These are phyloP conservation scores for Xylaria multiplex DNA, from an alignment of 2,329 filamentous ascomycete genomes.

Conservation along the genomic window DNA sequence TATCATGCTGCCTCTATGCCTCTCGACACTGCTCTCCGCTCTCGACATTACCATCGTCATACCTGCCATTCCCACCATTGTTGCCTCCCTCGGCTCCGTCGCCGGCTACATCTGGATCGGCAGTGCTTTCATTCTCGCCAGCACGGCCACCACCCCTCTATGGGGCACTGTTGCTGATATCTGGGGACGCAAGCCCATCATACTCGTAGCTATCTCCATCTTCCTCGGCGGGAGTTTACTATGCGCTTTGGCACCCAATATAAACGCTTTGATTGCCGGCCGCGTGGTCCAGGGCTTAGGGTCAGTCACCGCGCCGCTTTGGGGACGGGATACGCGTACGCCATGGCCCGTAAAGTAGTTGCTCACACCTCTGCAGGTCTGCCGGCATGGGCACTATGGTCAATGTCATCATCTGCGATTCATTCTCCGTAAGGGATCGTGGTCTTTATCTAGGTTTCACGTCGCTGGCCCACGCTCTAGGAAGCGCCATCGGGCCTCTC, in stretches of 20 bases:
- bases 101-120: no score
- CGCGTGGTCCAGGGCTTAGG: slow-evolving; percentile 61
- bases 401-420: slow-evolving; percentile 23
- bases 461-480: slow-evolving; percentile 13
- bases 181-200: slow-evolving; percentile 65
- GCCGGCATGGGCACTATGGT: slow-evolving; percentile 24
- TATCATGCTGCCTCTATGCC: no score
- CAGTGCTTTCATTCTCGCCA: slow-evolving; percentile 77
- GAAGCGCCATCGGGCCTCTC: slow-evolving; percentile 22
- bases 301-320: slow-evolving; percentile 13
- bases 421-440: slow-evolving; percentile 27
- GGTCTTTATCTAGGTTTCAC: slow-evolving; percentile 20
- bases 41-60: no score
- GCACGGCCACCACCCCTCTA: slow-evolving; percentile 73
- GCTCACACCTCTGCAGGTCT: slow-evolving; percentile 15
- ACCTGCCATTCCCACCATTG: no score
- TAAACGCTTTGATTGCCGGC: slow-evolving; percentile 59
- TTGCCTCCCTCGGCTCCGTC: no score
- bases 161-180: slow-evolving; percentile 74
- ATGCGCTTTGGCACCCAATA: slow-evolving; percentile 57
- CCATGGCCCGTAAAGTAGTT: slow-evolving; percentile 17
- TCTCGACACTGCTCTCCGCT: no score
- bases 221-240: slow-evolving; percentile 65
- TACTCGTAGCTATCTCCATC: slow-evolving; percentile 58
- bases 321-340: slow-evolving; percentile 1